These are phyloP conservation scores for Macadamia integrifolia DNA, from an alignment of 164 flowering plant genomes.

Conservation along the genomic window DNA sequence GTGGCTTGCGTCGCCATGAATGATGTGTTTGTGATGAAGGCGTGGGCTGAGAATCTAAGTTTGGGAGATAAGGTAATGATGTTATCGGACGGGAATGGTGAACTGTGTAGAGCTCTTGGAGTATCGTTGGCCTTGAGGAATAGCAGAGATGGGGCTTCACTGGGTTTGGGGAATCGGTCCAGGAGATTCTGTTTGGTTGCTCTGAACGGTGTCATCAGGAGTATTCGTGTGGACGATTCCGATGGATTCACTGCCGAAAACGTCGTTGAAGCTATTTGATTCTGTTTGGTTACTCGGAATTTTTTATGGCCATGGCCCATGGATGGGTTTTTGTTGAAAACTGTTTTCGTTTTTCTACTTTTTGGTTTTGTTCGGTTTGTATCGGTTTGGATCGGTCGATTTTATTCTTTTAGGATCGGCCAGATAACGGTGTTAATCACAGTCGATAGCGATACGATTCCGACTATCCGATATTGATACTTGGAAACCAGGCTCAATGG, in stretches of 20 bases:
- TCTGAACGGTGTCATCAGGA: constrained; percentile 3
- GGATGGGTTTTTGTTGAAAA: too few relatives aligned
- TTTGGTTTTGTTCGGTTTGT: too few relatives aligned
- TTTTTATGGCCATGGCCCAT: too few relatives aligned
- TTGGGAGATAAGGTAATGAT: constrained; percentile 18
- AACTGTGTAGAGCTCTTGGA: constrained; percentile 14
- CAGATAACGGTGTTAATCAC: too few relatives aligned
- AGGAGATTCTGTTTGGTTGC: constrained; percentile 7
- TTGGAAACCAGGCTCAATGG: too few relatives aligned
- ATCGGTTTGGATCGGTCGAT: too few relatives aligned
- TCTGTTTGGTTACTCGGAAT: too few relatives aligned
- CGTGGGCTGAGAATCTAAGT: constrained; percentile 20
- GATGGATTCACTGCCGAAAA: background rate
- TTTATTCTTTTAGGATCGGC: too few relatives aligned
- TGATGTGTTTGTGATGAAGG: constrained; percentile 25
- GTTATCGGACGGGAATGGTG: constrained; percentile 20
- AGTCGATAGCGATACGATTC: too few relatives aligned
- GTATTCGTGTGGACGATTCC: background rate
- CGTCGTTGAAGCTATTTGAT: background rate
- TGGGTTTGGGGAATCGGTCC: constrained; percentile 7
- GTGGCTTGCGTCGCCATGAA: constrained; percentile 24
- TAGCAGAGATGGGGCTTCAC: background rate
- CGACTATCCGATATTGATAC: too few relatives aligned
- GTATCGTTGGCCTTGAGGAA: background rate
- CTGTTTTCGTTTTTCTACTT: too few relatives aligned